Percentiles rank a stretch among this genome's conserved stretches.
Evolutionary conservation across 164 flowering plant species (phyloP).

Genomic region (Aristolochia californica): DNA sequence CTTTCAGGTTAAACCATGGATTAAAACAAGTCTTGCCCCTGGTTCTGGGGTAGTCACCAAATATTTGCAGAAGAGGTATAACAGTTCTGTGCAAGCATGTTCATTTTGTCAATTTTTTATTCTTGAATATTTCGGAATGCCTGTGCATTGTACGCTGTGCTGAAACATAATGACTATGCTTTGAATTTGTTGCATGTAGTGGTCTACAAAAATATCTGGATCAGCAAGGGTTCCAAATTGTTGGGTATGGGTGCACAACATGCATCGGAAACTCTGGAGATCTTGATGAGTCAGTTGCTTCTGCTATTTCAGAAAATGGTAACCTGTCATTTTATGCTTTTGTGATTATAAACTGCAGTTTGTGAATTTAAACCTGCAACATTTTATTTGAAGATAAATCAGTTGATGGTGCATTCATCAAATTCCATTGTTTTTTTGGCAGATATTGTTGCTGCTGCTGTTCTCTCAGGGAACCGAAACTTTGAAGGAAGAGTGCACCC

Average conservation of each 20-base stretch:
- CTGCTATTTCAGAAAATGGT: constrained; percentile 78
- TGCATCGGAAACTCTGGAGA: constrained; percentile 92
- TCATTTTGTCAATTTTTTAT: neutral
- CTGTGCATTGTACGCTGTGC: too few relatives aligned
- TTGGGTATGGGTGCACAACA: constrained; percentile 91
- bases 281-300: constrained; percentile 59
- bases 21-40: constrained; percentile 86
- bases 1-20: constrained; percentile 76
- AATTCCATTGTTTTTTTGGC: constrained; percentile 4
- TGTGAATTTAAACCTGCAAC: too few relatives aligned
- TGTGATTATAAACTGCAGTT: neutral
- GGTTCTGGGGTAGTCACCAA: constrained; percentile 91
- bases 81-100: neutral
- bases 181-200: constrained; percentile 21
- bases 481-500: constrained; percentile 98
- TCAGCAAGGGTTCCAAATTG: constrained; percentile 66
- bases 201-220: constrained; percentile 70
- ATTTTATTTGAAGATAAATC: too few relatives aligned
- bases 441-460: constrained; percentile 91
- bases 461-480: constrained; percentile 93
- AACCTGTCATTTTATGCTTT: constrained; percentile 2
- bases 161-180: too few relatives aligned
- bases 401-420: too few relatives aligned
- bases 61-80: constrained; percentile 65
- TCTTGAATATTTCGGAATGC: too few relatives aligned